Conservation (phyloP, 495 filamentous ascomycete genomes). For the Pseudevernia furfuracea region DNA sequence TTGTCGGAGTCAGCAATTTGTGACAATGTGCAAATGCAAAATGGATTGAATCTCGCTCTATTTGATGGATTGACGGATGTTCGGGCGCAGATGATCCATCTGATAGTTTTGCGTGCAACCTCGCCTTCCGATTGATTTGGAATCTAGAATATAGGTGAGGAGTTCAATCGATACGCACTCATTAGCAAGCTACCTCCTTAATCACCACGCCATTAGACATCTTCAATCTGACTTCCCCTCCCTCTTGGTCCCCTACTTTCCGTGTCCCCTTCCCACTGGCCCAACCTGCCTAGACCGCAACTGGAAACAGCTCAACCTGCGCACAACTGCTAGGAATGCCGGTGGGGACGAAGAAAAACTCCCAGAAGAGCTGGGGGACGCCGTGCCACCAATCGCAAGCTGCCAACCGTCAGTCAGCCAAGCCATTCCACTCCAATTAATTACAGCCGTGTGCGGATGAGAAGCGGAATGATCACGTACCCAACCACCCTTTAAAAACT, state of each 20-base stretch:
- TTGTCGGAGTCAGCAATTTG: too few species aligned
- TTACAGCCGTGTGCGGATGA: too few species aligned
- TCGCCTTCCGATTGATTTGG: too few species aligned
- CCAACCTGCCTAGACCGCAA: background rate
- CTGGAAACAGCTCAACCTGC: slow-evolving; percentile 33
- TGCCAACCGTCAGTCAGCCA: slow-evolving; percentile 22
- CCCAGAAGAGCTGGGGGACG: slow-evolving; percentile 48
- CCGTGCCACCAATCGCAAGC: slow-evolving; percentile 52
- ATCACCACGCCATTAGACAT: background rate
- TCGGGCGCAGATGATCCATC: too few species aligned
- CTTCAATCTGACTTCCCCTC: background rate
- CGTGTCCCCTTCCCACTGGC: background rate
- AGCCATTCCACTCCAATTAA: background rate
- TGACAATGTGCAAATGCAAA: too few species aligned
- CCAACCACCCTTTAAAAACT: slow-evolving; percentile 45
- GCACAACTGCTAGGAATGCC: slow-evolving; percentile 41
- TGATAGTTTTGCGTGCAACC: too few species aligned
- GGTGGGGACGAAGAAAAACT: slow-evolving; percentile 29
- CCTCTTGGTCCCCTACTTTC: background rate
- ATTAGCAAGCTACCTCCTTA: background rate
- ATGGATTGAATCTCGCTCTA: too few species aligned
- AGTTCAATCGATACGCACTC: background rate
- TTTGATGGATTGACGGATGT: too few species aligned
- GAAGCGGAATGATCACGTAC: slow-evolving; percentile 29
- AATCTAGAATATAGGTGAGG: too few species aligned